Evolutionary conservation across 2,329 filamentous ascomycete species (phyloP), one percentile per base, ranked within the genome.

Genomic region (Neobulgaria alba): DNA sequence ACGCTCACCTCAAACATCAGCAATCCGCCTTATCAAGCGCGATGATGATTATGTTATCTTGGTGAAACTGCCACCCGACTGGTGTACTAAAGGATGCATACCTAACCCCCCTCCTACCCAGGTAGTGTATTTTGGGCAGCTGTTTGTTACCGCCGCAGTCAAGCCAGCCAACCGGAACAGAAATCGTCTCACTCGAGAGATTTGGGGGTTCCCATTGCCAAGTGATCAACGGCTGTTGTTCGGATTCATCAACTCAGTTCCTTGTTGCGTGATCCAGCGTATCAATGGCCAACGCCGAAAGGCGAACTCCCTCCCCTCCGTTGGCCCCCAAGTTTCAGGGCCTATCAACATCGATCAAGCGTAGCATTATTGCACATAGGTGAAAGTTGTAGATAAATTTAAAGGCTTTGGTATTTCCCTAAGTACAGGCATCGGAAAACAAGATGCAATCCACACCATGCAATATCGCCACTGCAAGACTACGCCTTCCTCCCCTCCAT

Each of bases 401-500:
- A 26, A 26, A 26, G 23, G 23, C 23, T 7, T 7, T 35, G 17
- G 15, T 18, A 20, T 3, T 35, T 35, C 33, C n/a, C 17, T 35
- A 35, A 17, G 9, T 35, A 35, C 33, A 35, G 20, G 18, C 15
- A 35, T 35, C 33, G 20, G 19, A 19, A 35, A 19, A 26, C 23
- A 12, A 26, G 23, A 26, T 26, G 23, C 23, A 7, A 26, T 26
- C 17, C 12, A 20, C 33, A 35, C 19, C 33, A 35, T 35, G 33
- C 33, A 35, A 35, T 35, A 12, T 35, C 19, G n/a, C 33, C 18
- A 35, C 20, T 35, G 33, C 33, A 35, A 35, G 20, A 19, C n/a
- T 35, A 35, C 33, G 33, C 33, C 33, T 35, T 35, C n/a, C 32
- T 16, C n/a, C 30, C n/a, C 20, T 18, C 33, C 33, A 35, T 35